Percentiles rank a stretch among this genome's conserved stretches.
phyloP scores from a whole-genome alignment of 2,329 filamentous ascomycete genomes.

The Periglandula ipomoeae region DNA sequence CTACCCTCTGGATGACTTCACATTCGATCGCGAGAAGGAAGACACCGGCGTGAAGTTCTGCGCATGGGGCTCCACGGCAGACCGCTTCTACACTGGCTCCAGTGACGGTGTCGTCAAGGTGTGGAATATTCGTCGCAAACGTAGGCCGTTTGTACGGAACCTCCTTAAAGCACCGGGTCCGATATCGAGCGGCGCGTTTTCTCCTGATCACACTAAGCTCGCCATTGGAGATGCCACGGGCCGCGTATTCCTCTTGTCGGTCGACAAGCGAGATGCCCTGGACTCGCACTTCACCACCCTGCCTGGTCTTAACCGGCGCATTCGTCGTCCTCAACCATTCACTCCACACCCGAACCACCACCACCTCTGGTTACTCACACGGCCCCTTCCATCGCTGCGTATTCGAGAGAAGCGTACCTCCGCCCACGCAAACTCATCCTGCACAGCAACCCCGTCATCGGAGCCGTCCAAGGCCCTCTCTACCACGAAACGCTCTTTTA shows the following conservation, averaged over 20 bases:
- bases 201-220: constrained; percentile 43
- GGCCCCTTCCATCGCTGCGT: constrained; percentile 13
- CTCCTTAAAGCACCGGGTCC: constrained; percentile 46
- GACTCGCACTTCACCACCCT: constrained; percentile 26
- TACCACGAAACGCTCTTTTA: constrained; percentile 40
- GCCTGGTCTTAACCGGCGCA: constrained; percentile 22
- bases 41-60: constrained; percentile 57
- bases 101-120: constrained; percentile 55
- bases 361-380: constrained; percentile 22
- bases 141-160: constrained; percentile 38
- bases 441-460: constrained; percentile 37
- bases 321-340: constrained; percentile 38
- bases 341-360: constrained; percentile 41
- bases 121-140: constrained; percentile 46
- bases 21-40: constrained; percentile 40
- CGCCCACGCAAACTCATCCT: constrained; percentile 30
- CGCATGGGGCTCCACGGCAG: constrained; percentile 47
- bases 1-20: constrained; percentile 28
- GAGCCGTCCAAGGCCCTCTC: constrained; percentile 45
- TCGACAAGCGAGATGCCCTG: constrained; percentile 34
- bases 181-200: constrained; percentile 50
- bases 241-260: constrained; percentile 45
- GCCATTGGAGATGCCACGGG: constrained; percentile 54
- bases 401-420: constrained; percentile 25
- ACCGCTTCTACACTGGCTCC: constrained; percentile 54